Evolutionary conservation across 2,329 filamentous ascomycete genomes (phyloP), one percentile per base, ranked within the genome.

Genomic region (Talaromyces rugulosus): DNA sequence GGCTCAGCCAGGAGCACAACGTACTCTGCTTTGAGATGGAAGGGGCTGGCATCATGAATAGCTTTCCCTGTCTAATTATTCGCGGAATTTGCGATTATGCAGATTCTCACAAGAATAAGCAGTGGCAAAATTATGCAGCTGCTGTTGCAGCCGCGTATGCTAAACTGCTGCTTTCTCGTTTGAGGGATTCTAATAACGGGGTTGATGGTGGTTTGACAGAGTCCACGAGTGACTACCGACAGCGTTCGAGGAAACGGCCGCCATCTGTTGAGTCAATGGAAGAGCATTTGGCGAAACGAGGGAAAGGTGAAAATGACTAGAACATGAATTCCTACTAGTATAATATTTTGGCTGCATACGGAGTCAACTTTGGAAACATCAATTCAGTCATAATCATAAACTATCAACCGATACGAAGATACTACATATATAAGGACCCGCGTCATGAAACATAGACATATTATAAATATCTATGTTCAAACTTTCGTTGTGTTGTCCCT

Each of bases 71-170:
- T 50, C 58, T 68, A 6, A 66, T 69, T 27, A 65, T 69, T 9
- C 62, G 68, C 28, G 67, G 66, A 1, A 68, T 69, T 11, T 69
- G 61, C 30, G 66, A 69, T 56, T 68, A 68, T 56, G 65, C 62
- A 9, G 67, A 69, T 56, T 64, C 64, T 4, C 65, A 69, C 57
- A 68, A 69, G 36, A 69, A 68, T 60, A 61, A 69, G 23, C 1
- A 36, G 23, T 70, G 66, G 66, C 68, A 69, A 27, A 60, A 53
- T 4, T 70, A 64, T 54, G 68, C 68, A 3, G 64, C 68, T 5
- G 67, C 67, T 1, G 56, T 59, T 5, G 65, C 67, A 7, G 65
- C 67, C 3, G 62, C 65, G 8, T 69, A 66, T 56, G 63, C 44
- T 28, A 51, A 51, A 56, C 6, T 50, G 27, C 56, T 62, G 6